Evolutionary conservation across 148 eudicot species (phyloP), one percentile per base, ranked within the genome.

Genomic region (Chenopodium suecicum): DNA sequence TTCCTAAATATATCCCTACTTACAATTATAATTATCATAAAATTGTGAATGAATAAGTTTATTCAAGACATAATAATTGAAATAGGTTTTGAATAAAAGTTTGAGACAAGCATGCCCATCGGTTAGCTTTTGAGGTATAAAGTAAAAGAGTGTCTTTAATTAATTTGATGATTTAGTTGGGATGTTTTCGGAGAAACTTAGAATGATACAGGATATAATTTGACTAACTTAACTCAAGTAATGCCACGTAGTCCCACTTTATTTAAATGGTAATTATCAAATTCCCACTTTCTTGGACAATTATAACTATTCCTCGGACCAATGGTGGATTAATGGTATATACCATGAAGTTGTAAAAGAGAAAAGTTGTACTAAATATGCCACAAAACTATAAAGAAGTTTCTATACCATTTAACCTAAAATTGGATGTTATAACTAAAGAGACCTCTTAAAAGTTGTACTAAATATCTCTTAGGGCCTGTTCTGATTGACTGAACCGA

Each of bases 281-380:
- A 73, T 72, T 44, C 71, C 77, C 16, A 7, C 77, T 80, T 80
- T 80, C 31, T 23, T 80, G 71, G 82, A 80, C 77, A 70, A n/a
- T 11, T 62, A 3, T 17, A 22, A n/a, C 63, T 80, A 72, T 80
- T 70, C 70, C 52, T 46, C 71, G 54, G 54, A 50, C 54, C 54
- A 50, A 50, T 50, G 54, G 54, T 50, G 54, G 54, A 50, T 50
- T 50, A 41, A 41, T 6, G 44, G 44, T 41, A 41, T 41, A 50
- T 50, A 12, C 12, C 12, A 50, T 50, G 54, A 50, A 13, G 54
- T 11, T 9, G 54, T 50, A 50, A 50, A 50, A 50, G 54, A 2
- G 25, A 12, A 62, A 62, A 6, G 25, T 22, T 17, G 2, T 31
- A 41, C 14, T 23, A n/a, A 29, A 52, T 48, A 22, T 56, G 65